Evolutionary conservation across 306 rosid genomes (phyloP).

Genomic region (Citrullus colocynthis): DNA sequence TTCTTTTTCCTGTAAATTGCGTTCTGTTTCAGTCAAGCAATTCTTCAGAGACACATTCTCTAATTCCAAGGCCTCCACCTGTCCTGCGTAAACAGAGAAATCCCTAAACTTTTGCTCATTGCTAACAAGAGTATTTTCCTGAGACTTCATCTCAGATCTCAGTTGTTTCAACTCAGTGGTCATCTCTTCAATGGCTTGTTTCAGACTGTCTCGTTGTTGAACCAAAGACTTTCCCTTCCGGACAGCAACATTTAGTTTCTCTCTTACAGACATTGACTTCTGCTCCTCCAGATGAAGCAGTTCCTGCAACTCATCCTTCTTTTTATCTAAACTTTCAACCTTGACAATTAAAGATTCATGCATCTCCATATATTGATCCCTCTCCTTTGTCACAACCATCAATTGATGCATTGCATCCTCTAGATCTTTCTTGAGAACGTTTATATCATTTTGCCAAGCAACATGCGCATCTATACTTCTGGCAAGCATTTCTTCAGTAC

Average conservation of each 20-base stretch:
- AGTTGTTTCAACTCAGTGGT: slow-evolving; percentile 40
- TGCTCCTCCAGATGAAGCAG: slow-evolving; percentile 82
- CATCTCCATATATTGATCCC: slow-evolving; percentile 43
- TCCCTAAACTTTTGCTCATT: slow-evolving; percentile 46
- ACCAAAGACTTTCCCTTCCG: slow-evolving; percentile 87
- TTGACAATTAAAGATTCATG: slow-evolving; percentile 43
- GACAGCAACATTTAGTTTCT: slow-evolving; percentile 81
- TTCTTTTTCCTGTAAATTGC: slow-evolving; percentile 52
- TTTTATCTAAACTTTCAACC: slow-evolving; percentile 43
- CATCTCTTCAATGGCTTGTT: slow-evolving; percentile 59
- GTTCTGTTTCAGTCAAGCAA: slow-evolving; percentile 46
- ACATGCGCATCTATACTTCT: slow-evolving; percentile 28
- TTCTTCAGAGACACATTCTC: slow-evolving; percentile 49
- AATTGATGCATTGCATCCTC: slow-evolving; percentile 56
- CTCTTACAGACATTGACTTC: slow-evolving; percentile 75
- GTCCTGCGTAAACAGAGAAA: slow-evolving; percentile 44
- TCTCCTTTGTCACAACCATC: slow-evolving; percentile 48
- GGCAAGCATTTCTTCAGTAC: slow-evolving; percentile 23
- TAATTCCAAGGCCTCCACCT: slow-evolving; percentile 53
- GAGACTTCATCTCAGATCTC: slow-evolving; percentile 47
- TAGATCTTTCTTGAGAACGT: slow-evolving; percentile 48
- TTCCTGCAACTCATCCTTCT: slow-evolving; percentile 55
- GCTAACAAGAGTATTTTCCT: slow-evolving; percentile 38
- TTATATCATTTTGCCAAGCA: slow-evolving; percentile 25
- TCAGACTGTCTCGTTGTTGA: slow-evolving; percentile 77